Percentiles rank a stretch among this genome's conserved stretches.
Evolutionary conservation across 495 filamentous ascomycete genomes (phyloP).

Genomic region (Choiromyces venosus): DNA sequence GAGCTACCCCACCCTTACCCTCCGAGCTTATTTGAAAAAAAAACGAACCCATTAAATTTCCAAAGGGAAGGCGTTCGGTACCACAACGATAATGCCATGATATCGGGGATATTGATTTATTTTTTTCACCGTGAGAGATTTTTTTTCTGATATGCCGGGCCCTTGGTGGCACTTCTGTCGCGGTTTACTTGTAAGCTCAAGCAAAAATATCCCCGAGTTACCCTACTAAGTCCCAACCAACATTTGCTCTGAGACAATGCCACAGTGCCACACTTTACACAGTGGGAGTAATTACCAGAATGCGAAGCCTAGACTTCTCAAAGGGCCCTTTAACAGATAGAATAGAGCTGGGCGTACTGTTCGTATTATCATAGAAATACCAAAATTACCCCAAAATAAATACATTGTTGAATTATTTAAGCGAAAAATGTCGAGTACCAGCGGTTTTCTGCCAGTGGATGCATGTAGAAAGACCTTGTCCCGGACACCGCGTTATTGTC

Average conservation of each 20-base stretch:
- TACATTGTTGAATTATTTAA: background rate
- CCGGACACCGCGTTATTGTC: constrained; percentile 33
- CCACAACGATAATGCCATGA: background rate
- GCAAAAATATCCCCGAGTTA: background rate
- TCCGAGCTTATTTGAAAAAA: background rate
- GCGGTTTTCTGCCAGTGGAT: constrained; percentile 6
- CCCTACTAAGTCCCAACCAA: background rate
- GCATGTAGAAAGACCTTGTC: constrained; percentile 19
- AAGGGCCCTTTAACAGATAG: background rate
- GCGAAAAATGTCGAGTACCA: background rate
- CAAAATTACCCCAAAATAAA: background rate
- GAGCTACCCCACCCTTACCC: background rate
- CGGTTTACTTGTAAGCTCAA: background rate
- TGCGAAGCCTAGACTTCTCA: background rate
- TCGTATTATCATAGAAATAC: background rate
- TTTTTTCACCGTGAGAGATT: background rate
- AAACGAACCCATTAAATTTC: too few species aligned
- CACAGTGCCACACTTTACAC: background rate
- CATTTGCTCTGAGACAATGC: background rate
- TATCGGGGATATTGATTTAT: background rate
- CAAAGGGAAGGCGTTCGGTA: background rate
- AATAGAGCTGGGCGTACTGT: background rate
- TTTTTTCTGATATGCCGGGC: background rate
- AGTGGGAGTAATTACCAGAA: background rate
- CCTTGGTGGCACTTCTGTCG: background rate